phyloP scores from a whole-genome alignment of 2,329 filamentous ascomycete species.

The Venturia asperata region DNA sequence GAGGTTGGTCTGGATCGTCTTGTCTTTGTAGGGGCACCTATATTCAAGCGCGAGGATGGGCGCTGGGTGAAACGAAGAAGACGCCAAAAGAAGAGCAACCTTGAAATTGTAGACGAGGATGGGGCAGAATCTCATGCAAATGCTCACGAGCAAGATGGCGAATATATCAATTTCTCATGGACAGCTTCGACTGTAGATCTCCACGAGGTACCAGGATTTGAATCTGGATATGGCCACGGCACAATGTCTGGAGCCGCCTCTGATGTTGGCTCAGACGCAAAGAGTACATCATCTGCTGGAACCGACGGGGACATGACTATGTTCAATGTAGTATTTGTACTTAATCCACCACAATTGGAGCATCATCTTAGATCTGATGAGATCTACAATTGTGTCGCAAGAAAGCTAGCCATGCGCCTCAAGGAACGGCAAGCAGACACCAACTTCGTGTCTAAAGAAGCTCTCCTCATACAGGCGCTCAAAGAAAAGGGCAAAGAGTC shows the following conservation, averaged over 20 bases:
- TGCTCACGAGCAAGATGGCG: neutral
- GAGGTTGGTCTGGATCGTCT: constrained; percentile 36
- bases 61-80: constrained; percentile 34
- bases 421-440: constrained; percentile 87
- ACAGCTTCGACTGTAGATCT: constrained; percentile 9
- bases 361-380: constrained; percentile 65
- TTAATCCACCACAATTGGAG: constrained; percentile 72
- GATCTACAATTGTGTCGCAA: constrained; percentile 82
- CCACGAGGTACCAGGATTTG: constrained; percentile 16
- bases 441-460: constrained; percentile 88
- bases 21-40: constrained; percentile 36
- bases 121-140: neutral
- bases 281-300: constrained; percentile 33
- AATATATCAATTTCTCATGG: neutral
- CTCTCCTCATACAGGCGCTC: constrained; percentile 69
- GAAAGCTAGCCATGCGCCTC: constrained; percentile 85
- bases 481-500: constrained; percentile 76
- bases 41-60: constrained; percentile 37
- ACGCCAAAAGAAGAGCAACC: constrained; percentile 23
- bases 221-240: constrained; percentile 18
- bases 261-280: constrained; percentile 25
- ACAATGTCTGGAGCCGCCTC: constrained; percentile 16
- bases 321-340: constrained; percentile 94
- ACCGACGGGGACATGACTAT: constrained; percentile 75
- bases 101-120: constrained; percentile 15